Percentiles rank a stretch among this genome's conserved stretches.
Evolutionary conservation across 257 asterid genomes (phyloP).

Genomic region (Solanum phureja): DNA sequence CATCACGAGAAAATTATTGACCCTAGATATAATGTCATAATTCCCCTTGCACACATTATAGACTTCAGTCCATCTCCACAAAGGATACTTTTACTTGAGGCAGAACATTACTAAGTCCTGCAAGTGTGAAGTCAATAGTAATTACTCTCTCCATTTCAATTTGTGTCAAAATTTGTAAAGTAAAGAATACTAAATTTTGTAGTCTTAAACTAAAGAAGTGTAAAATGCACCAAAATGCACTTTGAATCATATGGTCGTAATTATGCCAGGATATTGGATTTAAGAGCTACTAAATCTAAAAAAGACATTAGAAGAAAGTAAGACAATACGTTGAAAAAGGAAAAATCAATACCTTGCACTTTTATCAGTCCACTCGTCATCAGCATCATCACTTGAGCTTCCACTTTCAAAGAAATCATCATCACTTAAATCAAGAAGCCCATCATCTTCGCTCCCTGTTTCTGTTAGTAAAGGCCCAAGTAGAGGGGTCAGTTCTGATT

Average conservation of each 20-base stretch:
- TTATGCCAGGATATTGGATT: background rate
- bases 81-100: background rate
- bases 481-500: background rate
- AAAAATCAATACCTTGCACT: conserved; percentile 53
- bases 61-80: background rate
- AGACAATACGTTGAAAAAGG: background rate
- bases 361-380: conserved; percentile 80
- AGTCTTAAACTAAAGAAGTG: background rate
- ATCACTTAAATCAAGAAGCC: conserved; percentile 66
- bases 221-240: background rate
- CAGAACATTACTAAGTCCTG: background rate
- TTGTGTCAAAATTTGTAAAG: background rate
- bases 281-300: background rate
- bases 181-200: background rate
- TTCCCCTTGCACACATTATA: background rate
- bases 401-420: conserved; percentile 86
- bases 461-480: conserved; percentile 38
- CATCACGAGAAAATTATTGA: background rate
- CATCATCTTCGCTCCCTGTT: conserved; percentile 98
- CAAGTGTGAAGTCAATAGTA: background rate
- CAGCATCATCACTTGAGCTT: conserved; percentile 95
- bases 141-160: background rate
- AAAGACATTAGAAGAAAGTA: background rate
- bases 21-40: background rate
- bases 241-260: background rate